Base-by-base conservation (phyloP, 129 eudicot genomes). In the Flaveria brownii region DNA sequence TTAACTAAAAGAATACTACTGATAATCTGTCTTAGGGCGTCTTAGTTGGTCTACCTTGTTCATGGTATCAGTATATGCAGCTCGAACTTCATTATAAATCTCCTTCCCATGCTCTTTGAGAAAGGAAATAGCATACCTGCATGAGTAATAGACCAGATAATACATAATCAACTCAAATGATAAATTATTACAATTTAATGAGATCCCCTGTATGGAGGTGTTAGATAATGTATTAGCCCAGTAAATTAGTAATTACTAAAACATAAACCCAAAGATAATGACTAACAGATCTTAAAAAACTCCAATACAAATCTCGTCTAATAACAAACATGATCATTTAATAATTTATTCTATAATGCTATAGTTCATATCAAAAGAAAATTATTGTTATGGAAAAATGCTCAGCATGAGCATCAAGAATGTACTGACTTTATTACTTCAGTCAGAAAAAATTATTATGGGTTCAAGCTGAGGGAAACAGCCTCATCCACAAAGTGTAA, bases 41-140 rank as follows among this genome's bases (percentile, higher is more conserved):
- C 46, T 46, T 52, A 68, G 49, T 36, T 30, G 20, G 61, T 61
- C 59, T 80, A 94, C 98, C 96, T 91, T 94, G 82, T 91, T 91
- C 98, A 94, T 94, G 71, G 98, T 94, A 80, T 94, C 98, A 25
- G 93, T 83, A 80, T 94, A 94, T 50, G 98, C 98, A 20, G 91
- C 93, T 70, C 97, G 96, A 72, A 91, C 92, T 81, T 94, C 98
- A 69, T 76, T 78, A 82, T 94, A 94, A 28, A 89, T 86, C 84
- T 94, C 98, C 83, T 91, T 91, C 79, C 98, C 98, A 73, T 91
- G 97, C 66, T 94, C 98, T 79, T 89, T 94, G 51, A 94, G 93
- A 78, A 94, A 94, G 46, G 88, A 81, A 63, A 91, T 84, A 67
- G 89, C 83, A 78, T 91, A 94, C 84, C 98, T 94, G 92, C 91